Evolutionary conservation across 805 yeast species (phyloP).

Genomic region (Yueomyces sinensis): DNA sequence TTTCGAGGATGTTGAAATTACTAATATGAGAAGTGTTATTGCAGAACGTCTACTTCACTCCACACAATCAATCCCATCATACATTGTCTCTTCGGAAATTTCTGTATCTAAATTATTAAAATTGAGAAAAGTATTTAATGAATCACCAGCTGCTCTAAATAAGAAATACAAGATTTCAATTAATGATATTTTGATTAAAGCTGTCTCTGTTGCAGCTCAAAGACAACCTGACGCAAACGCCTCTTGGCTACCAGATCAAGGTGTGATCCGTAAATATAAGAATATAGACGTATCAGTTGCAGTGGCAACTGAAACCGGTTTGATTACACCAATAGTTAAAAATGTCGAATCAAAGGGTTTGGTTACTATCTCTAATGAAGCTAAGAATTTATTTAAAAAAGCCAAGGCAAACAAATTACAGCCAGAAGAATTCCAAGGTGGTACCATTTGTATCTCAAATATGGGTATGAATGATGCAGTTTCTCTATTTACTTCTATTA

Average conservation of each 20-base stretch:
- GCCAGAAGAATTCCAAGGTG: constrained; percentile 99
- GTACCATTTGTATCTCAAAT: constrained; percentile 96
- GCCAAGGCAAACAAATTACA: constrained; percentile 86
- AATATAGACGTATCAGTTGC: constrained; percentile 96
- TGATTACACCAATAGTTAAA: constrained; percentile 90
- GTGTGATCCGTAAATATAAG: constrained; percentile 81
- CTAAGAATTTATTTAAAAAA: constrained; percentile 89
- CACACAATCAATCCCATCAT: constrained; percentile 78
- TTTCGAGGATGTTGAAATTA: constrained; percentile 73
- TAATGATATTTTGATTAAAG: constrained; percentile 89
- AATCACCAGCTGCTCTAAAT: constrained; percentile 35
- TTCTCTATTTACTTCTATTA: constrained; percentile 82
- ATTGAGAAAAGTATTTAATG: constrained; percentile 77
- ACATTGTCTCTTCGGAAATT: constrained; percentile 77
- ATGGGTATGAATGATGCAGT: constrained; percentile 98
- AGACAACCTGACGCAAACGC: constrained; percentile 92
- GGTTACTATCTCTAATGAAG: constrained; percentile 62
- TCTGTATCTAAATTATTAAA: constrained; percentile 84
- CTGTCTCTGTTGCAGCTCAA: constrained; percentile 77
- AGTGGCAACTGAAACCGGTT: constrained; percentile 95
- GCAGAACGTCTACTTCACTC: constrained; percentile 81
- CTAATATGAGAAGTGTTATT: constrained; percentile 88
- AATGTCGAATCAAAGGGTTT: constrained; percentile 83
- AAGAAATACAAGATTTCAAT: constrained; percentile 87
- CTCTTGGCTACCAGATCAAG: constrained; percentile 81